Evolutionary conservation across 129 eudicot genomes (phyloP).

Genomic region (Solidago caesia): DNA sequence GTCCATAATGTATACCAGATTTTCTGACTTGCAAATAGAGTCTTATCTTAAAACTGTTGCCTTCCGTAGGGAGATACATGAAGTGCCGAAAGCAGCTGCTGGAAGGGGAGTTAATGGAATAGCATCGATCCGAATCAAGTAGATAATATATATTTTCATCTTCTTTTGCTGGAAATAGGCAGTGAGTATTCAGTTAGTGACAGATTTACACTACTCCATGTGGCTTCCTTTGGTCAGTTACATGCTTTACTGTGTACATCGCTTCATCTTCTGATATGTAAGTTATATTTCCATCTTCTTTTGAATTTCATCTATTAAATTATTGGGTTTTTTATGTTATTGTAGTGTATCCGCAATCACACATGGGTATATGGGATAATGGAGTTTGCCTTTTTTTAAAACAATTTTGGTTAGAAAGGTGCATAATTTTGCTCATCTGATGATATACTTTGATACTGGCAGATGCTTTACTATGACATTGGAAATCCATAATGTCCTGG

Average conservation of each 20-base stretch:
- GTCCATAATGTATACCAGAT: conserved; percentile 30
- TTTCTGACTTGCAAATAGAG: conserved; percentile 89
- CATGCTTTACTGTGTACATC: conserved; percentile 39
- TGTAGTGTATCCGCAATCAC: too few species aligned
- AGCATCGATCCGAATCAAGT: conserved; percentile 93
- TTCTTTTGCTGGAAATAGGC: conserved; percentile 77
- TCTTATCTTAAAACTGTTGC: conserved; percentile 96
- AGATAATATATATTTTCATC: conserved; percentile 82
- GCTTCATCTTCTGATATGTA: too few species aligned
- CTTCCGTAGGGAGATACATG: conserved; percentile 90
- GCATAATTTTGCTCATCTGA: too few species aligned
- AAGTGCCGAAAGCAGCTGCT: conserved; percentile 90
- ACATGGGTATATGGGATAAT: too few species aligned
- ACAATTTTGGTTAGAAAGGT: too few species aligned
- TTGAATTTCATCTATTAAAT: too few species aligned
- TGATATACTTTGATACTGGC: too few species aligned
- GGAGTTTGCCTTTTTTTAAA: too few species aligned
- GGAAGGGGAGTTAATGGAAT: conserved; percentile 87
- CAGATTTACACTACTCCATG: conserved; percentile 4
- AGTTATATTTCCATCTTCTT: too few species aligned
- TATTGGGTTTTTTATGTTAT: too few species aligned
- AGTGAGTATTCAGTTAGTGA: conserved; percentile 45
- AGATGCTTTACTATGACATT: too few species aligned
- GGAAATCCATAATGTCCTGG: too few species aligned
- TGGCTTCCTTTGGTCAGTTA: background rate